Conservation (phyloP, 352 stramenopile genomes). For the Albugo candida region DNA sequence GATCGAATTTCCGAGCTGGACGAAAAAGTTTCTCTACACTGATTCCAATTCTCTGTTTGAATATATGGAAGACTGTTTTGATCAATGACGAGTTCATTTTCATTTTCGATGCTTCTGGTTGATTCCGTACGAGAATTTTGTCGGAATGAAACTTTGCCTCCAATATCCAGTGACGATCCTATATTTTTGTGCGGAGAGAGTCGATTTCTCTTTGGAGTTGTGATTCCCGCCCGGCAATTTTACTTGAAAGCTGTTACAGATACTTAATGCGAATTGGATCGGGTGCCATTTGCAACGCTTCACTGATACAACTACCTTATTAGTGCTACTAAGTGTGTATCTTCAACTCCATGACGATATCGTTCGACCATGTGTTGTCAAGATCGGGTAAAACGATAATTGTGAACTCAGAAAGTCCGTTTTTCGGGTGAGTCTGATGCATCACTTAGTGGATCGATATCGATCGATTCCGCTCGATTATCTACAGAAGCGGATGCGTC, state of each 20-base stretch:
- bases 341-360: conserved; percentile 37
- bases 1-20: no score
- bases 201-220: conserved; percentile 64
- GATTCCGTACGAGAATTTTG: no score
- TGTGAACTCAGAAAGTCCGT: neutral
- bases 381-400: conserved; percentile 7
- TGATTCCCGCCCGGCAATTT: conserved; percentile 63
- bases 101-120: no score
- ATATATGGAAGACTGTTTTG: no score
- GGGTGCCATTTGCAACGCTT: conserved; percentile 46
- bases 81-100: no score
- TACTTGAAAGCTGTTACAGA: conserved; percentile 58
- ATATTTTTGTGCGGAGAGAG: conserved; percentile 18
- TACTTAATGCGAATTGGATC: conserved; percentile 78
- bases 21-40: no score
- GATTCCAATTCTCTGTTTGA: no score
- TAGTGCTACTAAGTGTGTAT: conserved; percentile 55
- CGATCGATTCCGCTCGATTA: neutral
- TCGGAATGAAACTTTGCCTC: no score
- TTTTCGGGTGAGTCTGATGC: neutral
- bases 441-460: neutral
- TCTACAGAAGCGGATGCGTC: conserved; percentile 17
- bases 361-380: conserved; percentile 28
- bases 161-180: neutral
- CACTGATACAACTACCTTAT: conserved; percentile 53